Base-by-base conservation (phyloP, 2,329 filamentous ascomycete species). In the Calonectria ilicicola region DNA sequence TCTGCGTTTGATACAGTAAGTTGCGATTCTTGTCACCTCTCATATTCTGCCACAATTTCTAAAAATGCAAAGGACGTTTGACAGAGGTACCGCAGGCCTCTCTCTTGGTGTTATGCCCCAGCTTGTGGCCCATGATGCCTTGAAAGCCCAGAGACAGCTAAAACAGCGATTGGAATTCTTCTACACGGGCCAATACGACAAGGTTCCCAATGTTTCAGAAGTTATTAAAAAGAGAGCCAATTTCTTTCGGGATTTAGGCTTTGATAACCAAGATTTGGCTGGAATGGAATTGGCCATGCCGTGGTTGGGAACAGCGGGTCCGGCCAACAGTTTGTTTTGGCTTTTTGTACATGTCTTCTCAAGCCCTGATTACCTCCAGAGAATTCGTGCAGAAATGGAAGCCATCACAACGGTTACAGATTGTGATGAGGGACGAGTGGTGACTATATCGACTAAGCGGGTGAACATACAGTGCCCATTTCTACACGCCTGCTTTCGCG, bases 1-100 rank as follows among this genome's bases (percentile, higher is more conserved):
- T 17, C 76, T 81, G 2, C 74, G 87, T 5, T 67, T 85, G 1
- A 80, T 87, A 15, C 84, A 82, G 85, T 84, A 77, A 21, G 47
- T 27, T 4, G 1, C 26, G 32, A 15, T 3, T 4, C 17, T 3
- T 2, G 15, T 44, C 9, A 17, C n/a, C 29, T 32, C 29, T 15
- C 0, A 23, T 5, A 7, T 9, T 29, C 19, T 26, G n/a, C 21
- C 2, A 21, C n/a, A 17, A 10, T 64, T 29, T 12, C 49, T 62
- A n/a, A 14, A 3, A 1, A 17, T 5, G 12, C 1, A 29, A 15
- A 73, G 72, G 29, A 47, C 63, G 3, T 73, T 62, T 17, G 72
- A 73, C 27, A 63, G 60, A 3, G 49, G 65, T 14, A 15, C 65
- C n/a, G 51, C 65, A 5, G n/a, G 27, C 2, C 23, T 73, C 1